Conservation (phyloP, 495 filamentous ascomycete species). For the Cenococcum geophilum region DNA sequence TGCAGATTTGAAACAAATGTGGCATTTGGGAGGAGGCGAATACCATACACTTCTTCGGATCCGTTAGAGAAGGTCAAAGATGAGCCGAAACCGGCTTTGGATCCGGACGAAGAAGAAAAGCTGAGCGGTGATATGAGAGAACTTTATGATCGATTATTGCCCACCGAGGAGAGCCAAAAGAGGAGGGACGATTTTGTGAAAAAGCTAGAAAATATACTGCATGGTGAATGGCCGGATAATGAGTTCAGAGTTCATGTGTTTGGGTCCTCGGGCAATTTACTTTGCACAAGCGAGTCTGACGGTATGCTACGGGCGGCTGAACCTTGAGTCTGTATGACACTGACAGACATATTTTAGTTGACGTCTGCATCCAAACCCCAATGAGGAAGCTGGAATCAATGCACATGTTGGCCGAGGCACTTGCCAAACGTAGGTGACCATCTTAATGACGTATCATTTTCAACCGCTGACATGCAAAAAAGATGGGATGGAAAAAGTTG, state of each 20-base stretch:
- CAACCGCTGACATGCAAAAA: slow-evolving; percentile 29
- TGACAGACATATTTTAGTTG: slow-evolving; percentile 52
- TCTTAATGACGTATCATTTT: slow-evolving; percentile 1
- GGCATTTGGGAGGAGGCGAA: slow-evolving; percentile 66
- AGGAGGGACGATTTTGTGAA: slow-evolving; percentile 67
- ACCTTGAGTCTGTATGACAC: slow-evolving; percentile 14
- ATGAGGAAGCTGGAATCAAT: slow-evolving; percentile 79
- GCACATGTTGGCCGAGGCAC: slow-evolving; percentile 76
- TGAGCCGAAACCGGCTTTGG: slow-evolving; percentile 57
- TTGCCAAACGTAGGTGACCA: slow-evolving; percentile 67
- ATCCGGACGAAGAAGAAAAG: slow-evolving; percentile 21
- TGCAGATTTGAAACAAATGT: slow-evolving; percentile 82
- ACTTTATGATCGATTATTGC: slow-evolving; percentile 78
- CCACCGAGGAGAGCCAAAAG: slow-evolving; percentile 69
- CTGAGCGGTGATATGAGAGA: slow-evolving; percentile 63
- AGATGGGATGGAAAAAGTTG: slow-evolving; percentile 95
- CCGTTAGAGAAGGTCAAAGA: slow-evolving; percentile 61
- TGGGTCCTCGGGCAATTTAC: slow-evolving; percentile 91
- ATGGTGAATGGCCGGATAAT: slow-evolving; percentile 83
- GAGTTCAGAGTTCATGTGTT: slow-evolving; percentile 89
- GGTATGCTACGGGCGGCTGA: slow-evolving; percentile 50
- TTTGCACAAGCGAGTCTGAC: slow-evolving; percentile 95
- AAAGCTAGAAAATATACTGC: slow-evolving; percentile 82
- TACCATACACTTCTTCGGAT: slow-evolving; percentile 82
- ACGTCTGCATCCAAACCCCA: slow-evolving; percentile 92